These are phyloP conservation scores for Ophiostoma perfectum DNA, from an alignment of 2,329 filamentous ascomycete genomes.

Conservation along the genomic window DNA sequence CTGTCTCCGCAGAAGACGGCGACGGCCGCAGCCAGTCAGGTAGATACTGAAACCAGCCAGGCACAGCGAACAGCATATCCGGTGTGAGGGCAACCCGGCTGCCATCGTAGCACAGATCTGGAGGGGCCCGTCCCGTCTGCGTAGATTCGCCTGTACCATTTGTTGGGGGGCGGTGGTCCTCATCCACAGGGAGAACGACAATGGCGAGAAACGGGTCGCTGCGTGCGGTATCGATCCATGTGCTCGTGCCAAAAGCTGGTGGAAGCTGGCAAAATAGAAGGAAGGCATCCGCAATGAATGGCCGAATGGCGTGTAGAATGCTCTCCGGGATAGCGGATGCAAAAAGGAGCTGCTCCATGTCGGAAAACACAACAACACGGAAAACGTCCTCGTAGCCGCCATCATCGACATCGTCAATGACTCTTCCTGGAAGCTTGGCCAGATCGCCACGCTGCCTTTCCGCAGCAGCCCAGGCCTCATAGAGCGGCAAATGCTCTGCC, in stretches of 20 bases:
- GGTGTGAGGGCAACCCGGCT: conserved; percentile 36
- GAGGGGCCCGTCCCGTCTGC: conserved; percentile 10
- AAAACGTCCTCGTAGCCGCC: conserved; percentile 78
- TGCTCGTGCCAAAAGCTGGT: conserved; percentile 35
- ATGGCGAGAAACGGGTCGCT: conserved; percentile 47
- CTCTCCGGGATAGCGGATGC: conserved; percentile 38
- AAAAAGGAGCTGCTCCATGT: conserved; percentile 61
- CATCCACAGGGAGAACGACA: conserved; percentile 11
- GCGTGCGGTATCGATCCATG: conserved; percentile 36
- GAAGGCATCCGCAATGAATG: conserved; percentile 62
- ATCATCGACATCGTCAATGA: conserved; percentile 66
- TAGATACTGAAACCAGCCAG: conserved; percentile 24
- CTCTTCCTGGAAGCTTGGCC: conserved; percentile 62
- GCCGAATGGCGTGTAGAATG: conserved; percentile 35
- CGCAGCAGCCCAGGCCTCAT: conserved; percentile 46
- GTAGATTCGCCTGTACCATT: background rate
- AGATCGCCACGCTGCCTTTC: conserved; percentile 49
- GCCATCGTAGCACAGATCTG: conserved; percentile 23
- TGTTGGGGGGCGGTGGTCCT: background rate
- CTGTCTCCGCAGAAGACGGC: background rate
- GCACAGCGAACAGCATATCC: conserved; percentile 35
- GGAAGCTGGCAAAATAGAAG: conserved; percentile 63
- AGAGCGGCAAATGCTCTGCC: conserved; percentile 30
- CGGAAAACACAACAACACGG: conserved; percentile 71
- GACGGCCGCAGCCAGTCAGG: conserved; percentile 22